Evolutionary conservation across 768 basidiomycete species (phyloP).

Genomic region (Boletus pseudopeckii): DNA sequence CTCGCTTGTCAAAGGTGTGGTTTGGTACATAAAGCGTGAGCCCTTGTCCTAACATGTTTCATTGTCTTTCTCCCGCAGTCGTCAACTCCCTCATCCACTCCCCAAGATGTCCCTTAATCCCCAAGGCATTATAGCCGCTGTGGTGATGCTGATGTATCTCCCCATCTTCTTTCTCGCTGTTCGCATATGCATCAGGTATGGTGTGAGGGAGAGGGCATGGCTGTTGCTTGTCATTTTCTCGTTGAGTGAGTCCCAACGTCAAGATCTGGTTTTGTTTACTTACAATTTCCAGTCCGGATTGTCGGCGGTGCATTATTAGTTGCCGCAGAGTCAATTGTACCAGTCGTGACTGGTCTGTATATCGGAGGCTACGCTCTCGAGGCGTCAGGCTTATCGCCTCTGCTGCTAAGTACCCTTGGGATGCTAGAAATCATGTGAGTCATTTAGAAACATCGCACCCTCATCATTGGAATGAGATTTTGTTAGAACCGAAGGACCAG

Average conservation of each 20-base stretch:
- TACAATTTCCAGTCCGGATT: constrained; percentile 46
- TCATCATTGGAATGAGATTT: constrained; percentile 1
- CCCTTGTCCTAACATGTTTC: background rate
- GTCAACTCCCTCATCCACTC: background rate
- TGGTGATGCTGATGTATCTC: constrained; percentile 56
- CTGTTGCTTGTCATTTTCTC: constrained; percentile 63
- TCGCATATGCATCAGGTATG: constrained; percentile 49
- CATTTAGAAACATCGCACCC: background rate
- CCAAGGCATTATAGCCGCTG: constrained; percentile 54
- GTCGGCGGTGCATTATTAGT: constrained; percentile 55
- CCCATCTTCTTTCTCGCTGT: constrained; percentile 49
- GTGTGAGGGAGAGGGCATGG: constrained; percentile 62
- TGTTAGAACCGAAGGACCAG: constrained; percentile 30
- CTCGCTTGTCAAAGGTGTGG: constrained; percentile 1
- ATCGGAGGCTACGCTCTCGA: constrained; percentile 49
- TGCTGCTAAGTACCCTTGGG: constrained; percentile 36
- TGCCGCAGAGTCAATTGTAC: constrained; percentile 44
- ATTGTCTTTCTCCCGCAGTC: background rate
- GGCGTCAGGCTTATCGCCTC: constrained; percentile 38
- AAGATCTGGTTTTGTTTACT: background rate
- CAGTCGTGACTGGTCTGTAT: constrained; percentile 43
- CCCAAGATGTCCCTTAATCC: constrained; percentile 35
- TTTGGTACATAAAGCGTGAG: constrained; percentile 19
- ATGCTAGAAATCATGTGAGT: constrained; percentile 36
- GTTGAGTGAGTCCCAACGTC: constrained; percentile 38